Conservation (phyloP, 1,139 yeast species). For the Suhomyces kunorum region DNA sequence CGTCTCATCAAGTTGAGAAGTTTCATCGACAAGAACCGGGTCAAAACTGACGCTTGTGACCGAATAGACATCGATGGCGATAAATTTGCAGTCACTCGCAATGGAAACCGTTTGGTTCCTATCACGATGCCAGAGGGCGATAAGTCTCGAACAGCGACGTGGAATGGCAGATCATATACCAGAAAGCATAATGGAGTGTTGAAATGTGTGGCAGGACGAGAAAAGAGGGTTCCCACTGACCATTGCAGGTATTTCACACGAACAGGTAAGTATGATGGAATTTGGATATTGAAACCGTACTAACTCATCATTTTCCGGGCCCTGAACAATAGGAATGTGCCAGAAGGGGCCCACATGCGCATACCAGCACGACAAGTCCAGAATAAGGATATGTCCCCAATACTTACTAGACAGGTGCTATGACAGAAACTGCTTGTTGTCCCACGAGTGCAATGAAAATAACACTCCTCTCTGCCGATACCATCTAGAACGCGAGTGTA, state of each 20-base stretch:
- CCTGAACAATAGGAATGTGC: slow-evolving; percentile 49
- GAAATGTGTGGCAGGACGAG: slow-evolving; percentile 17
- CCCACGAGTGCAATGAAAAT: slow-evolving; percentile 59
- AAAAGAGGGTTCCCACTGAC: slow-evolving; percentile 19
- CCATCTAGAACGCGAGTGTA: slow-evolving; percentile 52
- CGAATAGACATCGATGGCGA: slow-evolving; percentile 36
- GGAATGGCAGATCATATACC: slow-evolving; percentile 35
- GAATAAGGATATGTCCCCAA: slow-evolving; percentile 57
- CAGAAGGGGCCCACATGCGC: slow-evolving; percentile 53
- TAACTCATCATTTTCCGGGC: slow-evolving; percentile 22
- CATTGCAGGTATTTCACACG: slow-evolving; percentile 43
- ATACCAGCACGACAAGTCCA: slow-evolving; percentile 53
- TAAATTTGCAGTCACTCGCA: slow-evolving; percentile 35
- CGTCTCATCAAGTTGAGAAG: slow-evolving; percentile 12
- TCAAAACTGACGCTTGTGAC: slow-evolving; percentile 39
- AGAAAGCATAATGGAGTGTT: slow-evolving; percentile 32
- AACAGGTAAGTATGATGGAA: slow-evolving; percentile 37
- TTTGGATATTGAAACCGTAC: slow-evolving; percentile 14
- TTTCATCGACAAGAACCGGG: slow-evolving; percentile 22
- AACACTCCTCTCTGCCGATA: slow-evolving; percentile 69
- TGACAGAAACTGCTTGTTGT: slow-evolving; percentile 49
- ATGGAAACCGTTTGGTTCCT: slow-evolving; percentile 37
- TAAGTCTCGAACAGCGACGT: slow-evolving; percentile 21
- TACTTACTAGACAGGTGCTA: slow-evolving; percentile 50
- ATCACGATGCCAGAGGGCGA: slow-evolving; percentile 21